phyloP scores from a whole-genome alignment of 495 filamentous ascomycete genomes.

The Hyaloscypha hepaticicola region DNA sequence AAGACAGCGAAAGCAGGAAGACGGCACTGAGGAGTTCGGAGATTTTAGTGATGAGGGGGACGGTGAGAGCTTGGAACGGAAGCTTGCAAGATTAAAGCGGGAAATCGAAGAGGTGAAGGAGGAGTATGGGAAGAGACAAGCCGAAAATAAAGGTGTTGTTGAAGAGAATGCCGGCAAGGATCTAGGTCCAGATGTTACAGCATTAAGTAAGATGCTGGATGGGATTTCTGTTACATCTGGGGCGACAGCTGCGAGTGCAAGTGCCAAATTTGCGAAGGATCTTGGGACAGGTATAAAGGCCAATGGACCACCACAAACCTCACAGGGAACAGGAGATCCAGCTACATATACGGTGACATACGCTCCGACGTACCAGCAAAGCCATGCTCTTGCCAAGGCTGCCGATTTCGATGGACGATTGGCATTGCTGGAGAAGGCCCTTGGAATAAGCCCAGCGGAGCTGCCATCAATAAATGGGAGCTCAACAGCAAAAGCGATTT shows the following conservation, averaged over 20 bases:
- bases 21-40: slow-evolving; percentile 62
- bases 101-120: slow-evolving; percentile 78
- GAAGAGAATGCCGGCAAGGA: slow-evolving; percentile 34
- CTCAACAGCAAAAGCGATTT: slow-evolving; percentile 60
- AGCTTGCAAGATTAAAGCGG: slow-evolving; percentile 72
- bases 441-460: slow-evolving; percentile 71
- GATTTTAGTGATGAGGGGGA: slow-evolving; percentile 68
- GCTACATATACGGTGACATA: slow-evolving; percentile 54
- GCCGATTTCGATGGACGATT: slow-evolving; percentile 87
- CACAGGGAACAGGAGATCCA: slow-evolving; percentile 20
- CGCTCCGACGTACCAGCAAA: slow-evolving; percentile 57
- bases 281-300: slow-evolving; percentile 22
- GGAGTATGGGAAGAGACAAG: slow-evolving; percentile 56
- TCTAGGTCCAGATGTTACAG: slow-evolving; percentile 40
- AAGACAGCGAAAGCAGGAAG: slow-evolving; percentile 56
- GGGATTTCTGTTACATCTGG: slow-evolving; percentile 40
- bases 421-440: slow-evolving; percentile 70
- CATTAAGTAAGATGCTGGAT: slow-evolving; percentile 66
- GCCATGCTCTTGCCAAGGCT: slow-evolving; percentile 70
- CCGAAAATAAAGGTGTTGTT: slow-evolving; percentile 34
- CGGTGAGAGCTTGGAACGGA: slow-evolving; percentile 66
- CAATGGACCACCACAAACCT: slow-evolving; percentile 27
- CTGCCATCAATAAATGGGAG: slow-evolving; percentile 62
- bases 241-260: slow-evolving; percentile 30
- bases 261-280: slow-evolving; percentile 27